Percentiles rank a stretch among this genome's conserved stretches.
Evolutionary conservation across 1,284 basidiomycete species (phyloP).

Genomic region (Sphaerobolus stellatus): DNA sequence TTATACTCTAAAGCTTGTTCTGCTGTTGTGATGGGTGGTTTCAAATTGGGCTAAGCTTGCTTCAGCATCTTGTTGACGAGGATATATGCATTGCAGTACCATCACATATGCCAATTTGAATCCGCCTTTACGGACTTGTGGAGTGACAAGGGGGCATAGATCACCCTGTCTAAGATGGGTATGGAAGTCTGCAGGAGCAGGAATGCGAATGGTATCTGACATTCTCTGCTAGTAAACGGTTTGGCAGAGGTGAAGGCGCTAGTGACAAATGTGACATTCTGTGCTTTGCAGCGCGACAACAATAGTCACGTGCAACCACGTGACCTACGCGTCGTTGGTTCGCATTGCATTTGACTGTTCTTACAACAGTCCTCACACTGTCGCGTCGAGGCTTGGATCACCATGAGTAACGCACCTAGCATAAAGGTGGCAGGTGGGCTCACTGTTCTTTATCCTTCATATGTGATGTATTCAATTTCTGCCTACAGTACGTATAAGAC

Average conservation of each 20-base stretch:
- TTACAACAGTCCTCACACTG: slow-evolving; percentile 12
- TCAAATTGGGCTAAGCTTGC: slow-evolving; percentile 81
- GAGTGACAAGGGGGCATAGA: slow-evolving; percentile 82
- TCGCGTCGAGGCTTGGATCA: slow-evolving; percentile 8
- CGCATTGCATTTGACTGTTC: slow-evolving; percentile 8
- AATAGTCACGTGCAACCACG: slow-evolving; percentile 19
- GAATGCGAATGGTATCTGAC: slow-evolving; percentile 49
- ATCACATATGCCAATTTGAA: slow-evolving; percentile 95
- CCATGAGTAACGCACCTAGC: slow-evolving; percentile 80
- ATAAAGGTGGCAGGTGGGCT: slow-evolving; percentile 79
- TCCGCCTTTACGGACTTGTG: slow-evolving; percentile 89
- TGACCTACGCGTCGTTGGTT: slow-evolving; percentile 17
- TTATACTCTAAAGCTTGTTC: slow-evolving; percentile 84
- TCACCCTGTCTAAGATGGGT: slow-evolving; percentile 93
- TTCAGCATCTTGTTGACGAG: slow-evolving; percentile 14
- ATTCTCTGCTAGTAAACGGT: slow-evolving; percentile 13
- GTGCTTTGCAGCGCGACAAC: not conserved
- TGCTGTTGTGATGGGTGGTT: slow-evolving; percentile 88
- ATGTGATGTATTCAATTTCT: slow-evolving; percentile 1
- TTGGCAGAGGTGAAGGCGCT: not conserved
- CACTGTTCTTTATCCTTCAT: slow-evolving; percentile 8
- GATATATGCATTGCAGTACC: slow-evolving; percentile 47
- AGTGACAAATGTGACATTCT: not conserved
- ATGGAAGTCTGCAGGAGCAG: slow-evolving; percentile 91
- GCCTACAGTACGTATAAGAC: slow-evolving; percentile 81